These are phyloP conservation scores for Pythium monospermum DNA, from an alignment of 352 stramenopile genomes.

Conservation along the genomic window DNA sequence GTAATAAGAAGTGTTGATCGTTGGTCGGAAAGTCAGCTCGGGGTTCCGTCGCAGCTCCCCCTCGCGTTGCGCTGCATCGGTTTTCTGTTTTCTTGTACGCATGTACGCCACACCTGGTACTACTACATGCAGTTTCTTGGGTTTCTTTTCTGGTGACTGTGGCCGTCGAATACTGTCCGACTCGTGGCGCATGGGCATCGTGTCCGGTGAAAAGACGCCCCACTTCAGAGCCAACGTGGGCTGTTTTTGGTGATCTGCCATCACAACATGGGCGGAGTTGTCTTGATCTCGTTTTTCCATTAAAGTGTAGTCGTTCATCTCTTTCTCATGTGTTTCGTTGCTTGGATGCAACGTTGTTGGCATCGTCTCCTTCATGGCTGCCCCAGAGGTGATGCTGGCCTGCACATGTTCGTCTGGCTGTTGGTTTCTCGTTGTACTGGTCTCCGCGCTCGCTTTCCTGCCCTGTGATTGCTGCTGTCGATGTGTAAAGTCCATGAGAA, in stretches of 20 bases:
- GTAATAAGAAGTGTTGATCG: conserved; percentile 39
- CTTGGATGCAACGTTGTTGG: too few species aligned
- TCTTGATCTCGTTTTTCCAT: too few species aligned
- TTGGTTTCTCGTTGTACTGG: too few species aligned
- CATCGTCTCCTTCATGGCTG: too few species aligned
- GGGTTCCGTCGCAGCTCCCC: conserved; percentile 15
- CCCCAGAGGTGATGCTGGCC: too few species aligned
- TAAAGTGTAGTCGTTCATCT: too few species aligned
- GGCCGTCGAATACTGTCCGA: not conserved
- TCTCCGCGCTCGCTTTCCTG: too few species aligned
- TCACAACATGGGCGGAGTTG: too few species aligned
- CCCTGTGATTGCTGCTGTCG: conserved; percentile 1
- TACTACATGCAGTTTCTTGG: conserved; percentile 7
- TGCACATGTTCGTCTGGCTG: not conserved
- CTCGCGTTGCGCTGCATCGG: too few species aligned
- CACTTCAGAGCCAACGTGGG: conserved; percentile 12
- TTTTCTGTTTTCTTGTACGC: conserved; percentile 7
- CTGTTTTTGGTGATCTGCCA: too few species aligned
- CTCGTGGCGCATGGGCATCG: conserved; percentile 33
- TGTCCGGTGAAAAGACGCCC: conserved; percentile 47
- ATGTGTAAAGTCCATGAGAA: conserved; percentile 18
- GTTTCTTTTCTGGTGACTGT: not conserved
- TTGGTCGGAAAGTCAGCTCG: conserved; percentile 48
- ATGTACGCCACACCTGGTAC: conserved; percentile 16
- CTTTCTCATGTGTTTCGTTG: too few species aligned